Evolutionary conservation across 768 basidiomycete genomes (phyloP), one percentile per base, ranked within the genome.

Genomic region (Phlegmacium glaucopus): DNA sequence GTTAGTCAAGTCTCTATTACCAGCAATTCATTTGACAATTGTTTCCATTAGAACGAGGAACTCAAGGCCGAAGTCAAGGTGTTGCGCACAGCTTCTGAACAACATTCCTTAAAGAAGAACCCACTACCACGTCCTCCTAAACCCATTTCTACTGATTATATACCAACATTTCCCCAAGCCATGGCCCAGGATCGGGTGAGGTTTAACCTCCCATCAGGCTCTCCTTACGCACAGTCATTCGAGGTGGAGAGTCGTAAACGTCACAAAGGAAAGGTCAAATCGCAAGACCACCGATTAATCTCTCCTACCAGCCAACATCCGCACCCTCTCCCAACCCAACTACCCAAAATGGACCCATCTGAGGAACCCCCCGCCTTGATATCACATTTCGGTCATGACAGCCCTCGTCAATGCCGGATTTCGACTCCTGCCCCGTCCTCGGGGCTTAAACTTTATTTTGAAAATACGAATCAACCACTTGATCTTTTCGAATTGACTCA

Each of bases 61-160:
- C 54, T 58, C 26, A 56, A 72, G 49, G 51, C 63, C 26, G 61
- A 73, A 50, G 56, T 75, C 6, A 63, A 69, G 49, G 60, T 64
- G 16, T 66, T 73, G 47, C 65, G 12, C 50, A 61, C 9, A 59
- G 62, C 38, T 54, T 64, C 32, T 54, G 45, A 29, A 51, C 30
- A 22, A 12, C 52, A 49, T 47, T 52, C 39, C 32, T 43, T 42
- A 44, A 56, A 58, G 42, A 58, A 61, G 30, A 81, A 81, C 54
- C 81, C 81, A 4, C 70, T 83, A 15, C 80, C 80, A 17, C 61
- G 66, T 35, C 80, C 80, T n/a, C 80, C 80, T 10, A 72, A 76
- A 46, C 80, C 78, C 3, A 60, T 80, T 6, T 68, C 75, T 8
- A 61, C 74, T 9, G 73, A 76, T 18, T 65, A 68, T 34, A 64